A percentile compares a stretch with the other conserved stretches of the same genome.
phyloP scores from a whole-genome alignment of 2,329 filamentous ascomycete genomes.

The Trichoderma harzianum region DNA sequence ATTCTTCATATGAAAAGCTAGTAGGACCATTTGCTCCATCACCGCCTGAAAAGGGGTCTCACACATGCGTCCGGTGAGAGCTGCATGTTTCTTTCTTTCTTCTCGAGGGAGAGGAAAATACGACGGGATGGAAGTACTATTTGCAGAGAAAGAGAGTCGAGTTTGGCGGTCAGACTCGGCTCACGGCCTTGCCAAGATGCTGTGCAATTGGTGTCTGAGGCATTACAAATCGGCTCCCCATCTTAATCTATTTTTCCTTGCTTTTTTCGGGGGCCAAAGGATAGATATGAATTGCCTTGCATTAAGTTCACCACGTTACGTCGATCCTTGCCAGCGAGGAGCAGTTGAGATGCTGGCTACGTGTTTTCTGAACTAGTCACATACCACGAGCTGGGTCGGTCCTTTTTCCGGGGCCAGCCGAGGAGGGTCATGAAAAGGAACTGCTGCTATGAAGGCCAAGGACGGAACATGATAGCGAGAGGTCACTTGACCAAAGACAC shows the following conservation, averaged over 20 bases:
- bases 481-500: neutral
- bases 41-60: neutral
- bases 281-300: neutral
- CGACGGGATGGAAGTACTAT: neutral
- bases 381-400: slow-evolving; percentile 3
- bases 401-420: neutral
- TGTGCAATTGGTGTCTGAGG: neutral
- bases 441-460: neutral
- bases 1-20: neutral
- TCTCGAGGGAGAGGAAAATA: neutral
- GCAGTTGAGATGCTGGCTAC: neutral
- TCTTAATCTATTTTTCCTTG: neutral
- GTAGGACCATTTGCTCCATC: neutral
- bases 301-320: neutral
- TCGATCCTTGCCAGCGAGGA: neutral
- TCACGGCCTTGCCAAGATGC: neutral
- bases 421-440: neutral
- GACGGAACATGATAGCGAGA: neutral
- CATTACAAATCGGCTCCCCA: neutral
- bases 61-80: neutral
- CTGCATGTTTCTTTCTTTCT: neutral
- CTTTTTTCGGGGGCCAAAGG: neutral
- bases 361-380: neutral
- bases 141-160: neutral
- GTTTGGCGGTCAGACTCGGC: neutral